Evolutionary conservation across 257 asterid species (phyloP).

Genomic region (Dorcoceras hygrometricum): DNA sequence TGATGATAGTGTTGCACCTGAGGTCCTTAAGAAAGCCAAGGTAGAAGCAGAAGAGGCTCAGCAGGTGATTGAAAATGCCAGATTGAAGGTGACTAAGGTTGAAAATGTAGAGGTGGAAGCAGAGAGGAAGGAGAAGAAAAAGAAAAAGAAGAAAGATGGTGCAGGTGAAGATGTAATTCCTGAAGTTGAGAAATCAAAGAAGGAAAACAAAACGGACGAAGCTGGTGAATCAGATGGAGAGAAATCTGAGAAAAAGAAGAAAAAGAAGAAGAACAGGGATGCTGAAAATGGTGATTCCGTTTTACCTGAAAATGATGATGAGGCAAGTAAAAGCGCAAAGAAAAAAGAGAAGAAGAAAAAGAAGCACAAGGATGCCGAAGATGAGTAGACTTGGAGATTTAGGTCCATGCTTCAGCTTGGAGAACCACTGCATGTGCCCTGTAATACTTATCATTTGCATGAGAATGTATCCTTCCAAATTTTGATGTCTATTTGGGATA

Average conservation of each 20-base stretch:
- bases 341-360: constrained; percentile 64
- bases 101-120: constrained; percentile 31
- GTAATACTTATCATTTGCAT: constrained; percentile 26
- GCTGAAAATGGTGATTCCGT: constrained; percentile 45
- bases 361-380: constrained; percentile 62
- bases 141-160: constrained; percentile 50
- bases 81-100: constrained; percentile 1
- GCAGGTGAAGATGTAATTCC: constrained; percentile 27
- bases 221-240: constrained; percentile 40
- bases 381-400: constrained; percentile 29
- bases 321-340: constrained; percentile 52
- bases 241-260: constrained; percentile 70
- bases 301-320: constrained; percentile 33
- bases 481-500: constrained; percentile 13
- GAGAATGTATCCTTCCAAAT: constrained; percentile 26
- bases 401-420: constrained; percentile 8
- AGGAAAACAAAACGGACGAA: constrained; percentile 44
- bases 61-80: constrained; percentile 12
- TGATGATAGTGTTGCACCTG: constrained; percentile 47
- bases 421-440: constrained; percentile 25
- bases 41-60: constrained; percentile 35
- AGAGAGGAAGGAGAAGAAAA: constrained; percentile 42
- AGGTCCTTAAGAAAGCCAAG: constrained; percentile 54
- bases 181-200: constrained; percentile 37
- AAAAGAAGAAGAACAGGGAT: constrained; percentile 41